These are phyloP conservation scores for Aphanocladium album DNA, from an alignment of 2,329 filamentous ascomycete species.

Conservation along the genomic window DNA sequence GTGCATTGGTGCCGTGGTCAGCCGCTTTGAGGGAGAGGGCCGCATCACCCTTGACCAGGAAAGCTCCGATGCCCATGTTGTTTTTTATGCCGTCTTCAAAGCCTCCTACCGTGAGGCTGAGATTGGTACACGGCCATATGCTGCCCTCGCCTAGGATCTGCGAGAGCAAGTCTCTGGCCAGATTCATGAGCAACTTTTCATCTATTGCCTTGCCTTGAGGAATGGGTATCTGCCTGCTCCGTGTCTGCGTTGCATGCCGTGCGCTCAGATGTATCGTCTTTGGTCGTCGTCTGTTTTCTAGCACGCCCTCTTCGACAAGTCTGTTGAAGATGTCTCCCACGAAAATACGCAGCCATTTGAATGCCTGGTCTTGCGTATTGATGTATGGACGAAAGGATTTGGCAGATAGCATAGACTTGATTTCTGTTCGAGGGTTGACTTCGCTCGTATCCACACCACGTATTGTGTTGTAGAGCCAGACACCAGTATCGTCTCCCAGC, in stretches of 20 bases:
- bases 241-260: conserved; percentile 65
- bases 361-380: conserved; percentile 69
- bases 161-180: conserved; percentile 69
- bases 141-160: conserved; percentile 74
- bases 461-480: conserved; percentile 80
- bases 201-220: conserved; percentile 69
- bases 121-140: conserved; percentile 87
- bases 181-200: conserved; percentile 65
- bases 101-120: conserved; percentile 82
- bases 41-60: conserved; percentile 73
- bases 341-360: conserved; percentile 86
- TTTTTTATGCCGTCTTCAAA: conserved; percentile 84
- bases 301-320: conserved; percentile 82
- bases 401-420: conserved; percentile 95
- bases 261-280: conserved; percentile 83
- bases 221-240: conserved; percentile 72
- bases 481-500: conserved; percentile 77
- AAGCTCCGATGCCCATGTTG: conserved; percentile 81
- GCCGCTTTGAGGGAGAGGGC: conserved; percentile 36
- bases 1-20: conserved; percentile 13
- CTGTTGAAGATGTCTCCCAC: conserved; percentile 85
- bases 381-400: conserved; percentile 91
- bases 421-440: conserved; percentile 84
- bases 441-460: conserved; percentile 83
- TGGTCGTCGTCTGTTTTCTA: conserved; percentile 81